Percentiles rank a stretch among this genome's conserved stretches.
These are phyloP conservation scores for Carallia pectinifolia DNA, from an alignment of 345 rosid genomes.

Conservation along the genomic window DNA sequence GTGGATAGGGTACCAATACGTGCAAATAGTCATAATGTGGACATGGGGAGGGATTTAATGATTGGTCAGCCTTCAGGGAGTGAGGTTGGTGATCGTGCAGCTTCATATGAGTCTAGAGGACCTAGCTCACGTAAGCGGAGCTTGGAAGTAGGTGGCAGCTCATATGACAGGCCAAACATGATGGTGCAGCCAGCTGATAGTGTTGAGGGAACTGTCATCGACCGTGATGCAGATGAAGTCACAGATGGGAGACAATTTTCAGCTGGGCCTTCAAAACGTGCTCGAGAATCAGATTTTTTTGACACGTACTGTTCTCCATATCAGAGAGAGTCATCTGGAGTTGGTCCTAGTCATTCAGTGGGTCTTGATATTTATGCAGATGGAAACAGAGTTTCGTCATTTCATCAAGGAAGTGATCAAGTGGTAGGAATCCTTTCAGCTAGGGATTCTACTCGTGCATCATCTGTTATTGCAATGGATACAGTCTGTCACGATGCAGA, in stretches of 20 bases:
- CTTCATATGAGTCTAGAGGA: constrained; percentile 93
- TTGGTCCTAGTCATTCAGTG: constrained; percentile 85
- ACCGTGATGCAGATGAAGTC: constrained; percentile 92
- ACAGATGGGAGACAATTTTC: constrained; percentile 69
- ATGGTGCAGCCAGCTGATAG: constrained; percentile 83
- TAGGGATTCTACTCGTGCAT: constrained; percentile 86
- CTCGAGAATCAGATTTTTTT: constrained; percentile 64
- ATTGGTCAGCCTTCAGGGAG: constrained; percentile 93
- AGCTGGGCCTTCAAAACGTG: constrained; percentile 91
- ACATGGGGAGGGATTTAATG: constrained; percentile 77
- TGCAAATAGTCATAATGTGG: constrained; percentile 56
- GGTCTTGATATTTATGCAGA: constrained; percentile 66
- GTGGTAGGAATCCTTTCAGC: constrained; percentile 49
- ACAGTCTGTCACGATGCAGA: constrained; percentile 65
- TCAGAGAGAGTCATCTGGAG: constrained; percentile 74
- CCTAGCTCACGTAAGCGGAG: constrained; percentile 94
- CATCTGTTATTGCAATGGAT: constrained; percentile 99
- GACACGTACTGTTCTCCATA: constrained; percentile 57
- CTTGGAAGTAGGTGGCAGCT: constrained; percentile 92
- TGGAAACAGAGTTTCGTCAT: constrained; percentile 54
- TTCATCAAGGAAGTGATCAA: constrained; percentile 68
- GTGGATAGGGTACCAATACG: constrained; percentile 43
- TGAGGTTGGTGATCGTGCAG: constrained; percentile 98
- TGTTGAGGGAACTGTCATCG: constrained; percentile 82
- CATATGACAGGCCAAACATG: constrained; percentile 68